Evolutionary conservation across 345 rosid genomes (phyloP), one percentile per base, ranked within the genome.

Genomic region (Salix arbutifolia): DNA sequence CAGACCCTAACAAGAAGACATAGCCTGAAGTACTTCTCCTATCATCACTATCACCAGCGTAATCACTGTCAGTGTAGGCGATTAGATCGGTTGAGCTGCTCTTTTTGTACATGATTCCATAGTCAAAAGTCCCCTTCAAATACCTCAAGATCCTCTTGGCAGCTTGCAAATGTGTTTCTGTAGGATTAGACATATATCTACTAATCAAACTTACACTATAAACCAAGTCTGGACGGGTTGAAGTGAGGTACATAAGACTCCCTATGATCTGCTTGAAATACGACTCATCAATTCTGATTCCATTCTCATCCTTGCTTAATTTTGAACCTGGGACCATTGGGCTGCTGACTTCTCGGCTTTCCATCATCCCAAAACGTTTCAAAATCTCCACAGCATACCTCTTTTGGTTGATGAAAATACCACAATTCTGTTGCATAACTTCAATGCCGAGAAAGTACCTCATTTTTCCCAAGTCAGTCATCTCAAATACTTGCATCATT

Each of bases 21-120:
- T 28, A 28, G 2, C 30, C 30, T 28, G 30, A 28, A 2, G 1
- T 28, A 1, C 30, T 2, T 4, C 5, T 61, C 30, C 5, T 21
- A 5, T 61, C 4, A 0, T 4, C 2, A 1, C 4, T 8, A 1
- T 2, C 66, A 26, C 2, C 4, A 13, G 0, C 19, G 1, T 0
- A 7, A 3, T 0, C 4, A 61, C 66, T 2, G 3, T 61, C 4
- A 0, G 4, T n/a, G n/a, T n/a, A n/a, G n/a, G n/a, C n/a, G n/a
- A n/a, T n/a, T n/a, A n/a, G n/a, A n/a, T n/a, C n/a, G n/a, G n/a
- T n/a, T n/a, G n/a, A n/a, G n/a, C n/a, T n/a, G n/a, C n/a, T n/a
- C n/a, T n/a, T n/a, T n/a, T n/a, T n/a, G n/a, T n/a, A n/a, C n/a
- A n/a, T n/a, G n/a, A n/a, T n/a, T n/a, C n/a, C n/a, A n/a, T n/a